phyloP scores from a whole-genome alignment of 306 rosid genomes.

The cucumber (Cucumis sativus) region DNA sequence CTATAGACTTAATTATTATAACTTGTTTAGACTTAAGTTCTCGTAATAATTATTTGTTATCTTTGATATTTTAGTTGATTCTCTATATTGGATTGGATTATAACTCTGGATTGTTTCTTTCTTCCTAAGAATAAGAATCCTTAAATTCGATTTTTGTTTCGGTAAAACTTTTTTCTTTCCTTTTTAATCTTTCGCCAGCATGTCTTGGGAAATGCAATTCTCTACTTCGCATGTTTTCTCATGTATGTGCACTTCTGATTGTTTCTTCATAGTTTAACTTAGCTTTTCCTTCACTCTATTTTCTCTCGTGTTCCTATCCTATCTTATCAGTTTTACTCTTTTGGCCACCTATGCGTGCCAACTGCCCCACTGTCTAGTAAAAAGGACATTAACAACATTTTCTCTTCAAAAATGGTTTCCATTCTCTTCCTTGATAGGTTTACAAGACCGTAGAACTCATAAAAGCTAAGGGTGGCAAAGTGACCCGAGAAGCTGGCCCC shows the following conservation, averaged over 20 bases:
- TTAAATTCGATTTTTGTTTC: background rate
- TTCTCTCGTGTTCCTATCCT: background rate
- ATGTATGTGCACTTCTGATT: background rate
- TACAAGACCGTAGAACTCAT: constrained; percentile 69
- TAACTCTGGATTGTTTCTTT: background rate
- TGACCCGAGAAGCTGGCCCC: constrained; percentile 71
- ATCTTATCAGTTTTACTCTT: background rate
- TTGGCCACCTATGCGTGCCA: background rate
- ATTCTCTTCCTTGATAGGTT: constrained; percentile 36
- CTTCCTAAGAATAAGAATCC: background rate
- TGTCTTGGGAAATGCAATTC: background rate
- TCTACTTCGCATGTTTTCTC: background rate
- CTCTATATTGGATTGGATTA: background rate
- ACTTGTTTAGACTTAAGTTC: no score
- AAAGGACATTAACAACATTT: background rate
- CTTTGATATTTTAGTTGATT: background rate
- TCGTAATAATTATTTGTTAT: background rate
- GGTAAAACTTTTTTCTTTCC: background rate
- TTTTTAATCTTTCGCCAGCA: background rate
- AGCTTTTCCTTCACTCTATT: background rate
- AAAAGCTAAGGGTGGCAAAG: constrained; percentile 85
- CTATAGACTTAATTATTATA: no score
- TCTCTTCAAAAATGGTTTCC: background rate
- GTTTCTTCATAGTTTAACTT: background rate
- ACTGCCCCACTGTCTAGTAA: background rate